phyloP scores from a whole-genome alignment of 2,329 filamentous ascomycete genomes.

The Fusarium austroafricanum region DNA sequence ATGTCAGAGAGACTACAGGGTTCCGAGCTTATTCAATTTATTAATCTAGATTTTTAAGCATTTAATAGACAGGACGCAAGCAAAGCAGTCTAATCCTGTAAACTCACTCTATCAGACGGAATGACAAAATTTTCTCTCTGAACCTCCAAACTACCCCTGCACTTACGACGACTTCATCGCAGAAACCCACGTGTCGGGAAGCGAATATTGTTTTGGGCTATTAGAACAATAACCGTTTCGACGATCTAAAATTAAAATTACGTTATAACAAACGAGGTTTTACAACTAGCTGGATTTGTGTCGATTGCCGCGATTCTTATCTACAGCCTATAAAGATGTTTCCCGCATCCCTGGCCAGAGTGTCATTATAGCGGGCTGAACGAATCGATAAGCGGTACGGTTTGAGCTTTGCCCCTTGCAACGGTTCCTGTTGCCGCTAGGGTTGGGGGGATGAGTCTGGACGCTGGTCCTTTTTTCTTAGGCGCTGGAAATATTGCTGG shows the following conservation, averaged over 20 bases:
- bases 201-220: background rate
- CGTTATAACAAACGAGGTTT: background rate
- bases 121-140: no score
- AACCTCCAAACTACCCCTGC: no score
- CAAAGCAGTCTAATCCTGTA: no score
- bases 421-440: background rate
- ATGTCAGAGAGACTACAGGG: no score
- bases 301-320: background rate
- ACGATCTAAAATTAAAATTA: background rate
- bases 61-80: no score
- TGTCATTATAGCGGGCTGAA: background rate
- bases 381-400: background rate
- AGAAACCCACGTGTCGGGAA: background rate
- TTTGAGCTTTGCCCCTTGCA: slow-evolving; percentile 12
- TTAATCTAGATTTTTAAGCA: no score
- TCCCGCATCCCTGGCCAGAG: background rate
- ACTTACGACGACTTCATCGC: background rate
- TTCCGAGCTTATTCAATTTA: no score
- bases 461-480: background rate
- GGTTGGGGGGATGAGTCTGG: background rate
- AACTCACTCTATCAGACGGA: no score
- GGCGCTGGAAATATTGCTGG: background rate
- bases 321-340: background rate
- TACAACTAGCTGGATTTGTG: background rate
- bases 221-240: background rate